A percentile compares a stretch with the other conserved stretches of the same genome.
These are phyloP conservation scores for Rhypophila decipiens DNA, from an alignment of 495 filamentous ascomycete species.

Conservation along the genomic window DNA sequence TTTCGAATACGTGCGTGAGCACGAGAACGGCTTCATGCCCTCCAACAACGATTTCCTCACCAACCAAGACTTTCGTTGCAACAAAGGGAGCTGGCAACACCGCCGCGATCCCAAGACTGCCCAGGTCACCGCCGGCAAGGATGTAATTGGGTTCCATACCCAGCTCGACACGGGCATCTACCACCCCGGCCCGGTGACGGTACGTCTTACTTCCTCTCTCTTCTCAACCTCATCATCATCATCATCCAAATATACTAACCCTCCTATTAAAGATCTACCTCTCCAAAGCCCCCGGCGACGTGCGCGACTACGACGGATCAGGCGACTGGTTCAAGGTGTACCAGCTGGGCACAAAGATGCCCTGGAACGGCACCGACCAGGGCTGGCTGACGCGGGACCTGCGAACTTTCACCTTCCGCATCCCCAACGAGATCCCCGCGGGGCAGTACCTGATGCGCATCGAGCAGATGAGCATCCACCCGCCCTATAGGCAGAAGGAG, in stretches of 20 bases:
- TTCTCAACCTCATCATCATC: too few species aligned
- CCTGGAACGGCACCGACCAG: conserved; percentile 15
- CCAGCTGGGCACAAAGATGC: conserved; percentile 10
- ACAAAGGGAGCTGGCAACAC: conserved; percentile 12
- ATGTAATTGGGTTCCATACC: conserved; percentile 12
- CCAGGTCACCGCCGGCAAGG: conserved; percentile 10
- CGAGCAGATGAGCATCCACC: conserved; percentile 50
- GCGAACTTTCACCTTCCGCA: conserved; percentile 12
- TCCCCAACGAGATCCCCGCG: conserved; percentile 22
- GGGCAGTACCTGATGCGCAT: conserved; percentile 47
- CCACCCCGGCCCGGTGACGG: conserved; percentile 11
- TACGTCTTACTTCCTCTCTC: not conserved
- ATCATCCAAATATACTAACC: not conserved
- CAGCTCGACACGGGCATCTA: conserved; percentile 21
- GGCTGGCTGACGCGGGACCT: conserved; percentile 13
- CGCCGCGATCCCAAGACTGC: conserved; percentile 12
- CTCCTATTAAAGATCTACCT: conserved; percentile 21
- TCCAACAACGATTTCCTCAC: conserved; percentile 32
- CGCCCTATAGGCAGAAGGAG: conserved; percentile 35
- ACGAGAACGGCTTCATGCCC: conserved; percentile 38
- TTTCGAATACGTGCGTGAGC: conserved; percentile 16
- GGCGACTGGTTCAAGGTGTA: conserved; percentile 49
- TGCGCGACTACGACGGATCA: conserved; percentile 37
- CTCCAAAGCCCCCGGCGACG: conserved; percentile 37
- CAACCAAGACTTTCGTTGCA: conserved; percentile 26